Conservation (phyloP, 768 basidiomycete genomes). For the Grammothele lineata region DNA sequence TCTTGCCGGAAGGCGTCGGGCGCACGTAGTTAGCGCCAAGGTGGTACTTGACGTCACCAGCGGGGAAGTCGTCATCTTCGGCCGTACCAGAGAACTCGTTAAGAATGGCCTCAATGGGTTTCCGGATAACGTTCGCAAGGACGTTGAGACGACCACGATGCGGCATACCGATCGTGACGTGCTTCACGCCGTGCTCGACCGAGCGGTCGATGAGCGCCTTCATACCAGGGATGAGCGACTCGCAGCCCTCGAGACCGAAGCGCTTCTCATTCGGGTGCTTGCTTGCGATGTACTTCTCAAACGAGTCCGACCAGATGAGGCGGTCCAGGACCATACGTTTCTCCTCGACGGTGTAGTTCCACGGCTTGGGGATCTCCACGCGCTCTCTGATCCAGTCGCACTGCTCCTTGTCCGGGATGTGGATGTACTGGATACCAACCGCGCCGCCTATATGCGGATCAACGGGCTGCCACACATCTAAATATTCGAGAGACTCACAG, state of each 20-base stretch:
- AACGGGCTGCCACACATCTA: neutral
- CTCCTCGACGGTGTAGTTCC: conserved; percentile 97
- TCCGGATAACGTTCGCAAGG: conserved; percentile 96
- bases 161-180: conserved; percentile 98
- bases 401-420: conserved; percentile 97
- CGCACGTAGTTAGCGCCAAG: conserved; percentile 98
- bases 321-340: conserved; percentile 99
- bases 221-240: conserved; percentile 97
- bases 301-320: conserved; percentile 99
- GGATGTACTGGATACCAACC: conserved; percentile 87
- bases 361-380: conserved; percentile 91
- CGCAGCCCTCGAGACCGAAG: conserved; percentile 98
- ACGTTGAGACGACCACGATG: conserved; percentile 99
- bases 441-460: conserved; percentile 42
- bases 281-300: conserved; percentile 97
- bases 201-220: conserved; percentile 99
- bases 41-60: conserved; percentile 99
- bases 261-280: conserved; percentile 99
- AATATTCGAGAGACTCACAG: conserved; percentile 36
- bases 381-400: conserved; percentile 99
- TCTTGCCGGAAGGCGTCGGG: conserved; percentile 96
- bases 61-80: conserved; percentile 68
- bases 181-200: conserved; percentile 93
- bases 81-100: conserved; percentile 88
- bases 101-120: conserved; percentile 95